Base-by-base conservation (phyloP, 148 eudicot genomes). In the Rhododendron mucronatum region DNA sequence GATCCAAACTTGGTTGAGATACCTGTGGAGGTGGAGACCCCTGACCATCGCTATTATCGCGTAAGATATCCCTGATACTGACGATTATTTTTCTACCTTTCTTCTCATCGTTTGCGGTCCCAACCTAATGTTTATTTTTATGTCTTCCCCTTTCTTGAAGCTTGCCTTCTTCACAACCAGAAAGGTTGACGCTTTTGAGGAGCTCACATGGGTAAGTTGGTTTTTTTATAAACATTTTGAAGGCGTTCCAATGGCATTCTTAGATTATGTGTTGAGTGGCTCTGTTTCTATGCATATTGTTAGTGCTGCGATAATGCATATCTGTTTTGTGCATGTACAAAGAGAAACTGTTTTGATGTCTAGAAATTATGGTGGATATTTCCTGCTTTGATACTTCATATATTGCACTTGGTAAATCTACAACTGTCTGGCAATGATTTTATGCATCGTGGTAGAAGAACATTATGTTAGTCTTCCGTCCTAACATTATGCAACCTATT, bases 11-110 rank as follows among this genome's bases (percentile, higher is more conserved):
- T 97, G 91, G 88, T 97, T 78, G 95, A 97, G 88, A 90, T 97
- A 59, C 99, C 99, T 74, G 98, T 97, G 81, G 95, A 97, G 91
- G 92, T 97, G 80, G 99, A 97, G 91, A 93, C 95, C 65, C 95
- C 99, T 20, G 93, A 92, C 89, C 98, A 88, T 82, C 94, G 93
- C 86, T 97, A 97, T 65, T 97, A 95, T 83, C 98, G 90, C 80
- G 99, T 97, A 94, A 50, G 93, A 9, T 65, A 39, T 65, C 78
- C 30, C 47, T 82, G 55, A 78, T 82, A 28, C 81, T 88, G 78
- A 45, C 11, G 37, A 81, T 57, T 69, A 78, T 80, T 53, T 26
- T 30, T 82, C n/a, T 14, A 20, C 41, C 26, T 81, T 77, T 48
- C 21, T 21, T 15, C 35, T 69, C 18, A 30, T 71, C n/a, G 1